Percentiles rank a stretch among this genome's conserved stretches.
phyloP scores from a whole-genome alignment of 306 rosid genomes.

The Trichosanthes truncata region DNA sequence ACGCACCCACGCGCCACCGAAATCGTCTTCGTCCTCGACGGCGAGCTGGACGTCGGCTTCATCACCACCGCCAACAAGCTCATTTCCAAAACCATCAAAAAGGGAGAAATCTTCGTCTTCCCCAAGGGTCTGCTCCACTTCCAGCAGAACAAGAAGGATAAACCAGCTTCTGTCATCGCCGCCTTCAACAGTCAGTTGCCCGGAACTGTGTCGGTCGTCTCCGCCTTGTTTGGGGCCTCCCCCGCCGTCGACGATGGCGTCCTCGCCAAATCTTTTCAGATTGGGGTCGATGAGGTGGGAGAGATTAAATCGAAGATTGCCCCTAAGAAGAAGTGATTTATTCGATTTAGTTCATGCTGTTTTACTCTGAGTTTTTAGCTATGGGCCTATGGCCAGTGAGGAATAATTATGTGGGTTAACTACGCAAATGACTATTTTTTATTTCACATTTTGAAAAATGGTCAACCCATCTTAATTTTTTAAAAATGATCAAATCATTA shows the following conservation, averaged over 20 bases:
- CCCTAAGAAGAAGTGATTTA: not conserved
- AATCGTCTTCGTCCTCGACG: not conserved
- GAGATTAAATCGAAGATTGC: not conserved
- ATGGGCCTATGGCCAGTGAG: too few relatives aligned
- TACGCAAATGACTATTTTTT: too few relatives aligned
- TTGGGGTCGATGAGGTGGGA: not conserved
- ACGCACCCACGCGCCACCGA: slow-evolving; percentile 4
- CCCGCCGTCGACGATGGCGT: not conserved
- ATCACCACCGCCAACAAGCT: slow-evolving; percentile 1
- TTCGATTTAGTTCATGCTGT: not conserved
- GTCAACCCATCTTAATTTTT: too few relatives aligned
- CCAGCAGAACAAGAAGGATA: slow-evolving; percentile 3
- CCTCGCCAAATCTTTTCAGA: not conserved
- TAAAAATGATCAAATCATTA: too few relatives aligned
- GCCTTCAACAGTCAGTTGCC: slow-evolving; percentile 10
- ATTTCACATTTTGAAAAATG: too few relatives aligned
- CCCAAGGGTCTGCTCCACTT: slow-evolving; percentile 1
- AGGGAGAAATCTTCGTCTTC: not conserved
- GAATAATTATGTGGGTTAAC: too few relatives aligned
- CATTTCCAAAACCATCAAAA: not conserved
- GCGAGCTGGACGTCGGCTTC: not conserved
- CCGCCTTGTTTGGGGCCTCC: not conserved
- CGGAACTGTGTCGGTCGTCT: not conserved
- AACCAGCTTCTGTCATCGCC: not conserved
- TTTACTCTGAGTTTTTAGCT: too few relatives aligned